Evolutionary conservation across 768 basidiomycete genomes (phyloP), one percentile per base, ranked within the genome.

Genomic region (Butyriboletus loyo): DNA sequence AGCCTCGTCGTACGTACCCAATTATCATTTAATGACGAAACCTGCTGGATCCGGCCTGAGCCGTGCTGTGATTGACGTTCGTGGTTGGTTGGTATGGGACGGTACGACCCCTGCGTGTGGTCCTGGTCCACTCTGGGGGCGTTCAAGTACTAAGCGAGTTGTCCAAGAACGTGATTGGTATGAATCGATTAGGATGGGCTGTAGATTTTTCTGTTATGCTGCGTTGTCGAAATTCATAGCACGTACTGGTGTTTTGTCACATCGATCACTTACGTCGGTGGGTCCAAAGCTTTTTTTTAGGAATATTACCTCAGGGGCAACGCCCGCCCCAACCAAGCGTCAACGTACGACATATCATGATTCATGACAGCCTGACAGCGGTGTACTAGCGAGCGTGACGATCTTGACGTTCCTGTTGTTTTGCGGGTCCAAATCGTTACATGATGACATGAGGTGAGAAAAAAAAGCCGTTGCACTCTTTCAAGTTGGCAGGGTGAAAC

Each of bases 1-100:
- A 25, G 11, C 10, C 5, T n/a, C 6, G 5, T 35, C 25, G 48
- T 56, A 57, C 43, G 47, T 46, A 57, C 55, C 36, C 11, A 25
- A n/a, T 19, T 36, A 19, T 19, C 21, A 21, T 34, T 28, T 9
- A 31, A 43, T 55, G 15, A 38, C 31, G 46, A 21, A 55, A 42
- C 28, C 14, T 1, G 14, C 4, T 15, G 21, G 30, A 31, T 21
- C 37, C 39, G 25, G 10, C 24, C 24, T 25, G 38, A 50, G 31
- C 46, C 37, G 31, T 24, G 45, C 49, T 2, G 31, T n/a, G 24
- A 35, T 38, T 22, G 4, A 13, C 21, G 24, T 31, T 36, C 19
- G 41, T n/a, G 42, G 17, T 17, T 13, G n/a, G 53, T 39, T 14
- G 32, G 13, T 25, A 40, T 45, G 22, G 25, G 19, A 19, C 35